A percentile compares a stretch with the other conserved stretches of the same genome.
These are phyloP conservation scores for Teratosphaeria viscida DNA, from an alignment of 2,329 filamentous ascomycete genomes.

Conservation along the genomic window DNA sequence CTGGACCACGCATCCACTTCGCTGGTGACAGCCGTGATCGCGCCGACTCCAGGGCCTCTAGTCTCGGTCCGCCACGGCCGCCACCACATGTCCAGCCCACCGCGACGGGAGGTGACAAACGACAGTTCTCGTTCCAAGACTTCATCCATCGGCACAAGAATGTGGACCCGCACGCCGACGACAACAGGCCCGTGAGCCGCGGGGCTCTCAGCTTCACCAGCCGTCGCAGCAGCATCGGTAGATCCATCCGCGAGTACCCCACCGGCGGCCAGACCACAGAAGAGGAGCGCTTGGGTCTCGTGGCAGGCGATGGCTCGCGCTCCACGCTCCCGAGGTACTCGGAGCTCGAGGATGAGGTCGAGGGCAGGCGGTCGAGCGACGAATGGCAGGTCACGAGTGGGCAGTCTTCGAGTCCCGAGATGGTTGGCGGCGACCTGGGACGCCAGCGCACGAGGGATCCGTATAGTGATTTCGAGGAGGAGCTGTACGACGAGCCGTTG, in stretches of 20 bases:
- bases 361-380: conserved; percentile 14
- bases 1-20: conserved; percentile 9
- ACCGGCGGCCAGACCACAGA: conserved; percentile 20
- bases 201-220: conserved; percentile 25
- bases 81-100: conserved; percentile 40
- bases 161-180: conserved; percentile 7
- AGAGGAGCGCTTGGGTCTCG: conserved; percentile 28
- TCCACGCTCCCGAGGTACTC: conserved; percentile 7
- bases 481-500: conserved; percentile 14
- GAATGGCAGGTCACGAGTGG: conserved; percentile 24
- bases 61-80: conserved; percentile 43
- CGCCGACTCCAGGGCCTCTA: conserved; percentile 32
- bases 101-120: conserved; percentile 44
- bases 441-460: conserved; percentile 8
- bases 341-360: conserved; percentile 8
- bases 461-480: conserved; percentile 11
- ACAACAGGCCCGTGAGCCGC: conserved; percentile 23
- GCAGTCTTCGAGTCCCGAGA: conserved; percentile 19
- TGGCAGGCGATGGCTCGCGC: conserved; percentile 22
- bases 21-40: conserved; percentile 24
- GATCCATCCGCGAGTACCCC: conserved; percentile 12
- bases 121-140: conserved; percentile 89
- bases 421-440: conserved; percentile 16
- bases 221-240: conserved; percentile 11
- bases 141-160: conserved; percentile 55